Evolutionary conservation across 192 early-diverging fungal genomes (phyloP), one percentile per base, ranked within the genome.

Genomic region (Gaertneriomyces semiglobifer): DNA sequence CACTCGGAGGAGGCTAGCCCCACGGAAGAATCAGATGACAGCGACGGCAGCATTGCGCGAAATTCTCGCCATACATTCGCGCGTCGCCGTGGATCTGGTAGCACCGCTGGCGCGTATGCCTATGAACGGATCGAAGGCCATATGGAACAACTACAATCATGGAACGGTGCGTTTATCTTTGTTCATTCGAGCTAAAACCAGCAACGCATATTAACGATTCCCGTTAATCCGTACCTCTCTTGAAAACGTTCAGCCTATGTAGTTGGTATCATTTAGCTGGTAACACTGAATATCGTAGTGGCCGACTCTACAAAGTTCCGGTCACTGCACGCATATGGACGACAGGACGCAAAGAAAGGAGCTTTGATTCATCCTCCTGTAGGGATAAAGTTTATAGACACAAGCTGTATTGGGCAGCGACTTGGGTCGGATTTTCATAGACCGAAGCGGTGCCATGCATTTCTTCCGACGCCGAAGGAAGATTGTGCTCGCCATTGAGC

Each of bases 231-330:
- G 11, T 4, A 14, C 3, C 56, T 25, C 14, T 20, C n/a, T 25
- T 58, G 16, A 11, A 58, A 58, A 58, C 5, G 56, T 58, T 16
- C 59, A 61, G 59, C 59, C n/a, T 61, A 61, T 39, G 59, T 61
- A n/a, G 59, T 61, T 12, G 59, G 59, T 16, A 61, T 61, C 38
- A 45, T 61, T 6, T 61, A 57, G 25, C 25, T 33, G 25, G 25
- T 33, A 1, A 33, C 25, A 33, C 25, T 33, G 0, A 33, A 33
- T 33, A 33, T 33, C 25, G 25, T 33, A 33, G 25, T 33, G 25
- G 25, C 25, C 25, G 25, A 33, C 25, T 33, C 25, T 33, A 33
- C 25, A 33, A 33, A 33, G 0, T 33, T 0, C 25, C 0, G 25
- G 25, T 2, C 25, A 2, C 25, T 33, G 25, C 25, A 33, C 25